Percentiles rank a stretch among this genome's conserved stretches.
Conservation (phyloP, 768 basidiomycete genomes). For the Mrakia gelida region DNA sequence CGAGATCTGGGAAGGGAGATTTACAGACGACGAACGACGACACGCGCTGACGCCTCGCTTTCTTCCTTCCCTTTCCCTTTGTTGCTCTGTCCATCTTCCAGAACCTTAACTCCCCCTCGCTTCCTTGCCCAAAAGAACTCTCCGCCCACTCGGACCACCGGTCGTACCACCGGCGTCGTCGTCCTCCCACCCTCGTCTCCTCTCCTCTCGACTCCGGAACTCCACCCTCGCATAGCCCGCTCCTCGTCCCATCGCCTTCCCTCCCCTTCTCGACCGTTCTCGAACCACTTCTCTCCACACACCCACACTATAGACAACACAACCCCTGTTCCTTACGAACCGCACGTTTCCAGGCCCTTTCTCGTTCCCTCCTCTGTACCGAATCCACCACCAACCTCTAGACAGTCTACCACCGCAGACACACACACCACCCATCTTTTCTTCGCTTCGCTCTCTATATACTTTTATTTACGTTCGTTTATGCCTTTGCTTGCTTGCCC, state of each 20-base stretch:
- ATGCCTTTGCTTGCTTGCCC: no score
- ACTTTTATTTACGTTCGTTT: no score
- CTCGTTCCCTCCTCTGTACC: no score
- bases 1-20: neutral
- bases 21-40: neutral
- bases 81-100: neutral
- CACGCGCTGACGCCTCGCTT: neutral
- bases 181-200: neutral
- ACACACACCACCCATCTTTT: no score
- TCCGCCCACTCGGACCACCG: no score
- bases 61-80: neutral
- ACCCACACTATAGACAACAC: constrained; percentile 1
- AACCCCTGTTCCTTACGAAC: neutral
- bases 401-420: no score
- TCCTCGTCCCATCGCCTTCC: neutral
- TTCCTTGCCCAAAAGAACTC: no score
- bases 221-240: neutral
- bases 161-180: neutral
- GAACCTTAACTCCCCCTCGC: neutral
- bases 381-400: no score
- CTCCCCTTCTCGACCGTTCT: constrained; percentile 1
- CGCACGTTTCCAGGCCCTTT: no score
- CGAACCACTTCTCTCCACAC: neutral
- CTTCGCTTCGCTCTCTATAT: no score
- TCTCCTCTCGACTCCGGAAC: neutral